Evolutionary conservation across 1,284 basidiomycete genomes (phyloP), one percentile per base, ranked within the genome.

Genomic region (Moesziomyces sp.): DNA sequence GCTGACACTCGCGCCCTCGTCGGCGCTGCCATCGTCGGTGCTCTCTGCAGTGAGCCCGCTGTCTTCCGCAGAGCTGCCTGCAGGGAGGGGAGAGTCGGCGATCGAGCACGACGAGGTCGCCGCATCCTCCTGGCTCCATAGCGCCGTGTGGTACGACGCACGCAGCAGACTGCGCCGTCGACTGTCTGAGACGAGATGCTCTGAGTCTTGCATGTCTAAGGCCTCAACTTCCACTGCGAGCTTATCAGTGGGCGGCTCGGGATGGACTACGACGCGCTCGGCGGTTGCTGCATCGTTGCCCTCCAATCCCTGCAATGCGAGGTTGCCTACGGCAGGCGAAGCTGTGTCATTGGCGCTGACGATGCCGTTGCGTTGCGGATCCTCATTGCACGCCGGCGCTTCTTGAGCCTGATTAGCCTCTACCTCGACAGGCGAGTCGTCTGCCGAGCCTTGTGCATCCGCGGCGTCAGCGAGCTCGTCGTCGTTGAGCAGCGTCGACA

Each of bases 81-180:
- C 54, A 3, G 35, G 7, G 2, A 38, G 21, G 5, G 44, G 21
- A 16, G 35, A 49, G 16, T 46, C 49, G 5, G 34, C 52, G 13
- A 52, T 40, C 21, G 58, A 46, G 1, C 44, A 46, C 18, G 58
- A 59, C 21, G 26, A 28, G 11, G 45, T 24, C 28, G 45, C 16
- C 3, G 56, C 63, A 21, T 66, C 63, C n/a, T 66, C 57, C n/a
- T 66, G 63, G 43, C 58, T 66, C 58, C 57, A 59, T 8, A 66
- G 24, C 14, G 68, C 72, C 9, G 67, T 71, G 24, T 75, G 67
- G 35, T 70, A 75, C 0, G 73, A 75, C 10, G 71, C 66, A 18
- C 67, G 58, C 11, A 61, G 24, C 11, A 68, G 30, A 42, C 60
- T 60, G 2, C 55, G 43, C 1, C 49, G 44, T 42, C 53, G 45